Evolutionary conservation across 2,329 filamentous ascomycete species (phyloP).

Genomic region (Aspergillus neotritici): DNA sequence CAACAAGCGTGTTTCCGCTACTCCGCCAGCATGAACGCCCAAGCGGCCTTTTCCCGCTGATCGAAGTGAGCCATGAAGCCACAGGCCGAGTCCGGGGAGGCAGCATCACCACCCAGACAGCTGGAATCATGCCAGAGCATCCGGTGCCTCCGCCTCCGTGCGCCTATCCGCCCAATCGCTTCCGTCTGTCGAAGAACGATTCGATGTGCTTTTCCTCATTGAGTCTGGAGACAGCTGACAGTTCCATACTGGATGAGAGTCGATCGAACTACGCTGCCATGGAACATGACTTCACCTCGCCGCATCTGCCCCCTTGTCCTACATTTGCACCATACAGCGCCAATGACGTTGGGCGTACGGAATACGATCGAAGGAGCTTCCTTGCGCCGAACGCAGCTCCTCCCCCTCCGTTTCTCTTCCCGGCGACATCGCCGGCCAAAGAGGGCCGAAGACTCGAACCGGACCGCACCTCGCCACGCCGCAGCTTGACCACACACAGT

Average conservation of each 20-base stretch:
- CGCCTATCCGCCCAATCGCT: constrained; percentile 26
- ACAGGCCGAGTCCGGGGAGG: constrained; percentile 23
- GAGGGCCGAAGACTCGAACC: constrained; percentile 19
- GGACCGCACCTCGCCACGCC: constrained; percentile 24
- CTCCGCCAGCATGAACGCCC: constrained; percentile 19
- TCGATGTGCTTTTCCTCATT: constrained; percentile 33
- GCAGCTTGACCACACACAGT: constrained; percentile 31
- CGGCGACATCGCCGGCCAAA: constrained; percentile 21
- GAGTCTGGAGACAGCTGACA: constrained; percentile 35
- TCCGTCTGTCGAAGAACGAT: constrained; percentile 31
- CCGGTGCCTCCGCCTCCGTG: constrained; percentile 34
- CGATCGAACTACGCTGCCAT: constrained; percentile 21
- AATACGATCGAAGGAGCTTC: constrained; percentile 25
- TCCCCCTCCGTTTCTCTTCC: constrained; percentile 23
- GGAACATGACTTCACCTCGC: constrained; percentile 27
- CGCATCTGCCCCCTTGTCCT: constrained; percentile 29
- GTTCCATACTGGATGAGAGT: constrained; percentile 34
- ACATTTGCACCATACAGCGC: constrained; percentile 34
- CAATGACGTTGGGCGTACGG: constrained; percentile 31
- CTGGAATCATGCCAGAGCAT: constrained; percentile 31
- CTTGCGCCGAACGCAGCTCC: constrained; percentile 20
- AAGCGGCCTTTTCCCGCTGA: constrained; percentile 18
- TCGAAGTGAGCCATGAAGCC: constrained; percentile 18
- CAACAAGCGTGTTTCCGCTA: constrained; percentile 28
- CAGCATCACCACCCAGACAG: constrained; percentile 31